Evolutionary conservation across 2,329 filamentous ascomycete species (phyloP).

Genomic region (Colletotrichum godetiae): DNA sequence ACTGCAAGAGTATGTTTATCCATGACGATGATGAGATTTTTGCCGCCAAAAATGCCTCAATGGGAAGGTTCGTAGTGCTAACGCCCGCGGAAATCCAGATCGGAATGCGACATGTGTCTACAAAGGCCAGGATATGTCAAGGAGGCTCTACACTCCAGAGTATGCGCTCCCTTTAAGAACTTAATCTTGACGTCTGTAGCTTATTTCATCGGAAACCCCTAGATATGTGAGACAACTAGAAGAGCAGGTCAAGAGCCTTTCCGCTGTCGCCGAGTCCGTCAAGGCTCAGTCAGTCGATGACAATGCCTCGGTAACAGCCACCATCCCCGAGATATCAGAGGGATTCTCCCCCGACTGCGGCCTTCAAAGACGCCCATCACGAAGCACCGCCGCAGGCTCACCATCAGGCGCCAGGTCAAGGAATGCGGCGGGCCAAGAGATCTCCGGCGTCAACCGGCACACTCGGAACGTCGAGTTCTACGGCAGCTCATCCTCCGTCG

Average conservation of each 20-base stretch:
- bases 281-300: slow-evolving; percentile 17
- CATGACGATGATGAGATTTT: not conserved
- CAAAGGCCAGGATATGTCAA: slow-evolving; percentile 39
- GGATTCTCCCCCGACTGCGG: slow-evolving; percentile 9
- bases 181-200: not conserved
- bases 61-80: not conserved
- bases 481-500: slow-evolving; percentile 59
- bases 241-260: slow-evolving; percentile 39
- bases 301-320: slow-evolving; percentile 31
- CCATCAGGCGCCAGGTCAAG: slow-evolving; percentile 40
- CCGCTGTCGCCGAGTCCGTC: slow-evolving; percentile 16
- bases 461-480: slow-evolving; percentile 60
- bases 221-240: slow-evolving; percentile 42
- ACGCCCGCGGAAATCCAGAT: slow-evolving; percentile 13
- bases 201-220: not conserved
- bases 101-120: slow-evolving; percentile 43
- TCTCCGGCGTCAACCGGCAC: slow-evolving; percentile 56
- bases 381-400: slow-evolving; percentile 16
- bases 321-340: slow-evolving; percentile 20
- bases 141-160: slow-evolving; percentile 39
- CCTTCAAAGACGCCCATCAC: slow-evolving; percentile 15
- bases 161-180: slow-evolving; percentile 23
- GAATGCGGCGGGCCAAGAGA: slow-evolving; percentile 48
- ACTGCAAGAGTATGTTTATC: slow-evolving; percentile 52
- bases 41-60: not conserved